phyloP scores from a whole-genome alignment of 352 stramenopile genomes.

The Elongisporangium prolatum region DNA sequence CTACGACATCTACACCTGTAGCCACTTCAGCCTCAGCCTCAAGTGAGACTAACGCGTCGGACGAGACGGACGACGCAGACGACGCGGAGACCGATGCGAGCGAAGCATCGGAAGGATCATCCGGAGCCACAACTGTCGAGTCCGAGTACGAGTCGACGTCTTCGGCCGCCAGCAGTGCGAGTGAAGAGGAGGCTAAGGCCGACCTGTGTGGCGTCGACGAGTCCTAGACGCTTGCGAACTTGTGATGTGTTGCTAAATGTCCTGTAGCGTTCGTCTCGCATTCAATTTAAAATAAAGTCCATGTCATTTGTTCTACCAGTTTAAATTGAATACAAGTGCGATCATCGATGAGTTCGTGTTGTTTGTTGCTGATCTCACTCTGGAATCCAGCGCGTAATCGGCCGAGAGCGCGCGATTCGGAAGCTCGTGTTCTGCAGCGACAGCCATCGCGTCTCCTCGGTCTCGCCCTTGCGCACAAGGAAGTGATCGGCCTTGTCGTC shows the following conservation, averaged over 20 bases:
- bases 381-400: slow-evolving; percentile 16
- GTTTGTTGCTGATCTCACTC: background rate
- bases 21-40: background rate
- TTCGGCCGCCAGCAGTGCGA: background rate
- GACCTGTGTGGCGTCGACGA: background rate
- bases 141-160: background rate
- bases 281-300: background rate
- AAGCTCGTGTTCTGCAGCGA: slow-evolving; percentile 50
- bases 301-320: background rate
- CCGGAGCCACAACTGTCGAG: background rate
- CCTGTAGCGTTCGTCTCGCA: background rate
- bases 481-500: slow-evolving; percentile 35
- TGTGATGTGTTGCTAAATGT: background rate
- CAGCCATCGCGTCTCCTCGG: slow-evolving; percentile 38
- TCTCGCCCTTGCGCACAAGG: slow-evolving; percentile 36
- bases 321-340: background rate
- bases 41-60: background rate
- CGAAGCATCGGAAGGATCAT: background rate
- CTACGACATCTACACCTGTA: slow-evolving; percentile 2
- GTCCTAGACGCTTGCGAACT: background rate
- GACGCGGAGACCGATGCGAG: background rate
- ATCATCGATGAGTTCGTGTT: background rate
- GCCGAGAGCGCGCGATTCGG: slow-evolving; percentile 24
- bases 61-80: background rate
- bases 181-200: background rate